These are phyloP conservation scores for Talaromyces thailandensis DNA, from an alignment of 495 filamentous ascomycete species.

Conservation along the genomic window DNA sequence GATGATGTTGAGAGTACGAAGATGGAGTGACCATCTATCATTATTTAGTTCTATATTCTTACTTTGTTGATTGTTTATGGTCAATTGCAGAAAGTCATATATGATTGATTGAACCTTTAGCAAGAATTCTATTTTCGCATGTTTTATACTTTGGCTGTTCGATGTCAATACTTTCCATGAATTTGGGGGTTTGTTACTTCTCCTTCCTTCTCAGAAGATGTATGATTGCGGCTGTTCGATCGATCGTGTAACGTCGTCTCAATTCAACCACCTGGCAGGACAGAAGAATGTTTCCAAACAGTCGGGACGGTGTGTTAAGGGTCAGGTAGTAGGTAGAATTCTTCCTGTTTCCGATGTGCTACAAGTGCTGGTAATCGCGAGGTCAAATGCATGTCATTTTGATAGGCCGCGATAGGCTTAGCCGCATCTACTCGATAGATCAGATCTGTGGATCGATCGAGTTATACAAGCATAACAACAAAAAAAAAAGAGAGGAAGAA, in stretches of 20 bases:
- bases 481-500: neutral
- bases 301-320: neutral
- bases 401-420: neutral
- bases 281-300: neutral
- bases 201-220: neutral
- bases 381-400: neutral
- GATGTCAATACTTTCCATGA: neutral
- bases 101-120: neutral
- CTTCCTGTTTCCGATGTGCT: neutral
- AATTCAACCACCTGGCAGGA: neutral
- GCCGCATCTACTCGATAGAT: neutral
- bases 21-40: slow-evolving; percentile 14
- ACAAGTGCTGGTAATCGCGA: neutral
- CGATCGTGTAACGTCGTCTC: neutral
- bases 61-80: neutral
- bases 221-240: neutral
- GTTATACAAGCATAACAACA: neutral
- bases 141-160: neutral
- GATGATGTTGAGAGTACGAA: slow-evolving; percentile 31
- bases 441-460: neutral
- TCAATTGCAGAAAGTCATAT: neutral
- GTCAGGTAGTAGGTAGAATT: neutral
- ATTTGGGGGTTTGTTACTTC: neutral
- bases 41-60: neutral
- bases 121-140: neutral